These are phyloP conservation scores for Erigeron philadelphicus DNA, from an alignment of 140 eudicot species.

Conservation along the genomic window DNA sequence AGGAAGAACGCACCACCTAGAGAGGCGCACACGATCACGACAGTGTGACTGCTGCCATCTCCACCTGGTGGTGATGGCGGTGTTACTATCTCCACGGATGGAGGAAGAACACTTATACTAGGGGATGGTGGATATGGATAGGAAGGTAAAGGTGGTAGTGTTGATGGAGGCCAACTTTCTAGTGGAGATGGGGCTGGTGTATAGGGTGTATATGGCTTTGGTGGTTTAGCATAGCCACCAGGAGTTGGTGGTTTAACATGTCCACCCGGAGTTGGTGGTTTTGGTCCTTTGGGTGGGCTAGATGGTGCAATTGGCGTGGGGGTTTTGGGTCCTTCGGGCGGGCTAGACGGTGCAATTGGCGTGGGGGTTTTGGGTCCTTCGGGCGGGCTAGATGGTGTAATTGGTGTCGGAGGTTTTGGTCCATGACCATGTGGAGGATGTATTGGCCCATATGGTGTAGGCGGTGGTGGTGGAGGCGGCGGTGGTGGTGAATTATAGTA, in stretches of 20 bases:
- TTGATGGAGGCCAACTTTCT: slow-evolving; percentile 30
- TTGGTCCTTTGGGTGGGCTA: slow-evolving; percentile 23
- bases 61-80: slow-evolving; percentile 50
- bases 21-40: slow-evolving; percentile 55
- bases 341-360: slow-evolving; percentile 18
- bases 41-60: slow-evolving; percentile 42
- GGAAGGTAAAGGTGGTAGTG: slow-evolving; percentile 31
- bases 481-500: slow-evolving; percentile 10
- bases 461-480: slow-evolving; percentile 38
- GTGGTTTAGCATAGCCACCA: slow-evolving; percentile 11
- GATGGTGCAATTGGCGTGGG: slow-evolving; percentile 7
- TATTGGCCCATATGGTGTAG: slow-evolving; percentile 21
- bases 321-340: slow-evolving; percentile 30
- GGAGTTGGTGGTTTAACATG: slow-evolving; percentile 9
- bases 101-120: slow-evolving; percentile 14
- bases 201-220: slow-evolving; percentile 18
- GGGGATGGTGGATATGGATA: slow-evolving; percentile 24
- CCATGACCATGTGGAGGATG: slow-evolving; percentile 24
- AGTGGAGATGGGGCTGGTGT: slow-evolving; percentile 5
- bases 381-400: slow-evolving; percentile 16
- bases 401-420: slow-evolving; percentile 25
- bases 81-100: slow-evolving; percentile 27
- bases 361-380: slow-evolving; percentile 18
- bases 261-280: slow-evolving; percentile 26
- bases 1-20: slow-evolving; percentile 64